phyloP scores from a whole-genome alignment of 1,284 basidiomycete genomes.

The Heliocybe sulcata region DNA sequence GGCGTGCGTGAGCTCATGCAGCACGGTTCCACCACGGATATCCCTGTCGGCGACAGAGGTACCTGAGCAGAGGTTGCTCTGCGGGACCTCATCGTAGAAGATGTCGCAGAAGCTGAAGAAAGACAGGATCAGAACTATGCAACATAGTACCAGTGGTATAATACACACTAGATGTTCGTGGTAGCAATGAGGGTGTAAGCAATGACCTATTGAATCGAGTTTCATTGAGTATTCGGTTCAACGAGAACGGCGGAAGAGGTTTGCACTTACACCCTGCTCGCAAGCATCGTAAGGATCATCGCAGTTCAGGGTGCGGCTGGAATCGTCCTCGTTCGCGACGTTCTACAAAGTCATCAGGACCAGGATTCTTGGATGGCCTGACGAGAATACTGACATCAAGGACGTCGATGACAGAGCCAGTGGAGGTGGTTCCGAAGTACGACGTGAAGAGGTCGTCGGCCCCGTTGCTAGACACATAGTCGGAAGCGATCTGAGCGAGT shows the following conservation, averaged over 20 bases:
- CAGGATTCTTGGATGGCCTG: neutral
- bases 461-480: constrained; percentile 14
- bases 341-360: neutral
- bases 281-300: constrained; percentile 15
- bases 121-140: too few species aligned
- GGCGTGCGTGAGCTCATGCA: constrained; percentile 19
- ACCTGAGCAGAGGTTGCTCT: constrained; percentile 15
- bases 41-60: constrained; percentile 17
- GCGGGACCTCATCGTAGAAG: constrained; percentile 18
- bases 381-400: constrained; percentile 3
- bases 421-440: constrained; percentile 16
- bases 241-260: too few species aligned
- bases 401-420: constrained; percentile 11
- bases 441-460: constrained; percentile 15
- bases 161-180: constrained; percentile 17
- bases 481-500: constrained; percentile 15
- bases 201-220: too few species aligned
- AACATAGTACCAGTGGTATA: too few species aligned
- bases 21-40: constrained; percentile 18
- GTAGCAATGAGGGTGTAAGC: constrained; percentile 16
- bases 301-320: constrained; percentile 16
- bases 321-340: constrained; percentile 18
- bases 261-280: constrained; percentile 12
- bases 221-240: too few species aligned
- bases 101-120: constrained; percentile 9